Evolutionary conservation across 2,329 filamentous ascomycete species (phyloP), one percentile per base, ranked within the genome.

Genomic region (Rutstroemia sydowiana): DNA sequence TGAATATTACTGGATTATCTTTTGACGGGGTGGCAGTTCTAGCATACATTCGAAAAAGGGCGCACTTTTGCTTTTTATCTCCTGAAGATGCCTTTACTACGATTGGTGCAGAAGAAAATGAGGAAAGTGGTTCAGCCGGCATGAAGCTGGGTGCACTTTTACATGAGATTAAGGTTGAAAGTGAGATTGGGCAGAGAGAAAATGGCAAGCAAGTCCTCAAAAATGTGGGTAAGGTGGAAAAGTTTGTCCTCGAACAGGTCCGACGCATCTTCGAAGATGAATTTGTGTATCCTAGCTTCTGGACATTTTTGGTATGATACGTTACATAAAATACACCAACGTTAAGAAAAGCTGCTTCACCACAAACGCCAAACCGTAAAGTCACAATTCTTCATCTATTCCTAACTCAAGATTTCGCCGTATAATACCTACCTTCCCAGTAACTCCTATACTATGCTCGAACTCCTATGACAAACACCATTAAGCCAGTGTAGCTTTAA

Each of bases 201-300:
- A 85, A 87, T 55, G 88, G 89, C 23, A 95, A 93, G 71, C 92
- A 96, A 72, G 93, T 92, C 43, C 73, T 98, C 55, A 97, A 96
- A 76, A 98, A 98, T 68, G 92, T 98, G 45, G 92, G 93, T 54
- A 98, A 98, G 75, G 93, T 98, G 53, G 93, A 98, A 73, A 87
- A 89, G 63, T 98, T 98, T 68, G 89, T 98, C 52, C 76, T 98
- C 54, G 92, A 97, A 68, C 92, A 97, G 70, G 93, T 98, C 56
- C 83, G 92, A 66, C 81, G 90, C 65, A 97, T 98, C 62, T 97
- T 98, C 65, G 93, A 98, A 70, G 93, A 97, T 66, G 93, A 98
- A 69, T 93, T 97, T 71, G 91, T 97, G 56, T 97, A 95, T 71
- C 93, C 93, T 41, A 96, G 91, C 69, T 97, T 95, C 70, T 97